Conservation (phyloP, 2,329 filamentous ascomycete species). For the Coleophoma crateriformis region DNA sequence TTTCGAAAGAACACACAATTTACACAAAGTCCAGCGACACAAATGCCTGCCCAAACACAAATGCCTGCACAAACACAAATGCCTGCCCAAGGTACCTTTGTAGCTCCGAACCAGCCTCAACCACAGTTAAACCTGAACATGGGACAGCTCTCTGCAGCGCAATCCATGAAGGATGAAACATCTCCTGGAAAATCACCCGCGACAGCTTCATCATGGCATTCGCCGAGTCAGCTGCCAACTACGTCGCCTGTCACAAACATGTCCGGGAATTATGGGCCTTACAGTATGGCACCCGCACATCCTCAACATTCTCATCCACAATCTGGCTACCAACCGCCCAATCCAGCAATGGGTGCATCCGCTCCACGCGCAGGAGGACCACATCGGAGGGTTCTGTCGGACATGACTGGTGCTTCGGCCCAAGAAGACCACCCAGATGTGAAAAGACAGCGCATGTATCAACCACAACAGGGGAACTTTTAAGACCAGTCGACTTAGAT, state of each 20-base stretch:
- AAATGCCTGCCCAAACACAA: slow-evolving; percentile 5
- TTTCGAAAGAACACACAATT: slow-evolving; percentile 56
- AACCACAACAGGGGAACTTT: slow-evolving; percentile 14
- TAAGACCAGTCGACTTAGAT: not conserved
- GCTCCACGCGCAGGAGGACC: slow-evolving; percentile 11
- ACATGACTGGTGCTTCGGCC: slow-evolving; percentile 17
- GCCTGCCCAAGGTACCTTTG: slow-evolving; percentile 18
- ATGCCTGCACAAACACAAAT: slow-evolving; percentile 12
- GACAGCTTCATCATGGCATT: slow-evolving; percentile 24
- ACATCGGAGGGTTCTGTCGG: slow-evolving; percentile 23
- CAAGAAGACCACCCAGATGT: slow-evolving; percentile 20
- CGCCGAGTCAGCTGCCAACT: slow-evolving; percentile 23
- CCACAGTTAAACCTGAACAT: slow-evolving; percentile 22
- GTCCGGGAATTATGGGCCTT: slow-evolving; percentile 17
- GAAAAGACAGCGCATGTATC: slow-evolving; percentile 26
- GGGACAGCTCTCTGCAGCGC: slow-evolving; percentile 19
- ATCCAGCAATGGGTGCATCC: slow-evolving; percentile 9
- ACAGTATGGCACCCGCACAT: slow-evolving; percentile 23
- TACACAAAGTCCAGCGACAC: not conserved
- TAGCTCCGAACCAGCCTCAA: slow-evolving; percentile 15
- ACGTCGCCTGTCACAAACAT: slow-evolving; percentile 19
- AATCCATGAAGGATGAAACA: slow-evolving; percentile 25
- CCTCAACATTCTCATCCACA: slow-evolving; percentile 13
- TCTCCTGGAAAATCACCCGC: slow-evolving; percentile 26
- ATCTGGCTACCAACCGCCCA: slow-evolving; percentile 8